Conservation (phyloP, 2,329 filamentous ascomycete species). For the Penicillium sp. region DNA sequence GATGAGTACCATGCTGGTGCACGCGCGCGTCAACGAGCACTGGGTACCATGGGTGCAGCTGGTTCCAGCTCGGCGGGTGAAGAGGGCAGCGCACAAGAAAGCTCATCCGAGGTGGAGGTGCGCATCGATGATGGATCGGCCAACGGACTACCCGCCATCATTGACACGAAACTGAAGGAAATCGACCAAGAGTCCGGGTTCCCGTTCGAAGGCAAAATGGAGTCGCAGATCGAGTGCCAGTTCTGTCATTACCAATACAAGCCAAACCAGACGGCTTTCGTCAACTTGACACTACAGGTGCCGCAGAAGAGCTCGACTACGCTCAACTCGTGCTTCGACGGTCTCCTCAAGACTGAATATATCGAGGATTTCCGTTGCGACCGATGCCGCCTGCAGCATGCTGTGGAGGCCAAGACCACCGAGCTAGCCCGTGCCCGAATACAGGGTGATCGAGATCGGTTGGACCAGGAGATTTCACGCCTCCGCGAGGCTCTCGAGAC, state of each 20-base stretch:
- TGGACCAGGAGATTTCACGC: slow-evolving; percentile 54
- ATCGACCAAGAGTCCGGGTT: slow-evolving; percentile 52
- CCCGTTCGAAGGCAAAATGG: slow-evolving; percentile 80
- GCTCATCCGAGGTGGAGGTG: slow-evolving; percentile 27
- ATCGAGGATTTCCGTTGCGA: slow-evolving; percentile 98
- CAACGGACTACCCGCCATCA: slow-evolving; percentile 28
- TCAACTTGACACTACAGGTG: slow-evolving; percentile 83
- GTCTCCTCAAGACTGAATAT: slow-evolving; percentile 85
- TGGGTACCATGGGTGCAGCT: slow-evolving; percentile 18
- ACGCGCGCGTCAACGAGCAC: slow-evolving; percentile 52
- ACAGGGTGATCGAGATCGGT: slow-evolving; percentile 43
- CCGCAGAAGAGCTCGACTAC: slow-evolving; percentile 73
- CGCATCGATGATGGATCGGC: slow-evolving; percentile 31
- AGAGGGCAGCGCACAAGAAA: slow-evolving; percentile 15
- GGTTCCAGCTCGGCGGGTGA: slow-evolving; percentile 11
- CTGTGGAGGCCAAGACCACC: slow-evolving; percentile 54
- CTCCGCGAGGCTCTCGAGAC: slow-evolving; percentile 63
- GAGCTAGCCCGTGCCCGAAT: slow-evolving; percentile 52
- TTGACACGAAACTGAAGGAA: slow-evolving; percentile 32
- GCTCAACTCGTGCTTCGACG: slow-evolving; percentile 81
- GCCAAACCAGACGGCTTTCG: slow-evolving; percentile 73
- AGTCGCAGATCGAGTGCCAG: slow-evolving; percentile 90
- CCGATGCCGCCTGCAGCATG: slow-evolving; percentile 77
- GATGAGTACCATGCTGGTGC: slow-evolving; percentile 87
- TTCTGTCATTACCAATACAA: slow-evolving; percentile 84